Evolutionary conservation across 306 rosid species (phyloP).

Genomic region (Senna siamea): DNA sequence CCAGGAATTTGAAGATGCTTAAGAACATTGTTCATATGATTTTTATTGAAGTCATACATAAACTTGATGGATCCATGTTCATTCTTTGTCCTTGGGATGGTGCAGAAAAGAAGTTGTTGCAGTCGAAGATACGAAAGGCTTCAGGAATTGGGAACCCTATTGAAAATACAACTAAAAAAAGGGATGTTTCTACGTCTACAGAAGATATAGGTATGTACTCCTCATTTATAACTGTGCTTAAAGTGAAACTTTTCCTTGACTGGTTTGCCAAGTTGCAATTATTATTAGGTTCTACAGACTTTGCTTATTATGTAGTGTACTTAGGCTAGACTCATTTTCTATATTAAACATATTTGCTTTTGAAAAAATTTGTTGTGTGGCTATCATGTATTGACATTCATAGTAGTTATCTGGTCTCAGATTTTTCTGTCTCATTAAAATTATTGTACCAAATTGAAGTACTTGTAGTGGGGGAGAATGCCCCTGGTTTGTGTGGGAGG

Average conservation of each 20-base stretch:
- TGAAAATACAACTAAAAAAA: slow-evolving; percentile 56
- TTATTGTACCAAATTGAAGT: neutral
- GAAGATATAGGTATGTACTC: slow-evolving; percentile 79
- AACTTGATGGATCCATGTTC: slow-evolving; percentile 30
- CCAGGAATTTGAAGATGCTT: neutral
- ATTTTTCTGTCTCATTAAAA: neutral
- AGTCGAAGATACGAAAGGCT: slow-evolving; percentile 81
- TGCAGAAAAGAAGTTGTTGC: slow-evolving; percentile 89
- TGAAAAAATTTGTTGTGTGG: slow-evolving; percentile 2
- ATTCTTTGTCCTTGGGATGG: slow-evolving; percentile 37
- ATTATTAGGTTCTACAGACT: slow-evolving; percentile 6
- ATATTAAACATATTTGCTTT: neutral
- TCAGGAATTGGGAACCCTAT: slow-evolving; percentile 57
- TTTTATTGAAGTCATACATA: slow-evolving; percentile 18
- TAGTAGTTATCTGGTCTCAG: slow-evolving; percentile 23
- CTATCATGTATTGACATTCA: slow-evolving; percentile 14
- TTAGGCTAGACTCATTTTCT: slow-evolving; percentile 27
- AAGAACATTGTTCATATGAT: slow-evolving; percentile 21
- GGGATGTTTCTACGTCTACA: slow-evolving; percentile 78
- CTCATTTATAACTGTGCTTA: slow-evolving; percentile 13
- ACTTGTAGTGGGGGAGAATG: neutral
- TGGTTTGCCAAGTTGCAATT: slow-evolving; percentile 5
- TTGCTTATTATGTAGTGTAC: slow-evolving; percentile 4
- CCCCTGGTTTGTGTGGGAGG: neutral
- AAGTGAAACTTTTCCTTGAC: neutral